Evolutionary conservation across 352 stramenopile species (phyloP).

Genomic region (Peronospora belbahrii): DNA sequence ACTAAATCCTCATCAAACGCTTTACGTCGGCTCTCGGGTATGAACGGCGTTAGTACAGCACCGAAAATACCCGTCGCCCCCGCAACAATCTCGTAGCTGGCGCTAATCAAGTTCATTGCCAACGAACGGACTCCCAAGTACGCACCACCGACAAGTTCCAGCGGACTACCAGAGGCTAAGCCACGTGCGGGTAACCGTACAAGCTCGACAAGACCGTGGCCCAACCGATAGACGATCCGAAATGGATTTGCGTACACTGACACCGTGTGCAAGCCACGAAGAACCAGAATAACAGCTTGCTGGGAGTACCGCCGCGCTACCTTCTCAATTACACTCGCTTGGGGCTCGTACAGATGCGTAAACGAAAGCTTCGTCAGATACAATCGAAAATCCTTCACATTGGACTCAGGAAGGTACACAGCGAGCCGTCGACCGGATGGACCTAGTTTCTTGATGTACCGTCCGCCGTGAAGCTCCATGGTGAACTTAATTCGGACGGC

Average conservation of each 20-base stretch:
- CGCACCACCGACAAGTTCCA: conserved; percentile 75
- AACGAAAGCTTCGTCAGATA: conserved; percentile 81
- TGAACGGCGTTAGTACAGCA: conserved; percentile 58
- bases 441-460: conserved; percentile 78
- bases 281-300: conserved; percentile 77
- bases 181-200: conserved; percentile 70
- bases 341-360: conserved; percentile 75
- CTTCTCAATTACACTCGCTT: conserved; percentile 66
- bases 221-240: conserved; percentile 79
- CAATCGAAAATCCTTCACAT: conserved; percentile 83
- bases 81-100: conserved; percentile 83
- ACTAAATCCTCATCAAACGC: conserved; percentile 80
- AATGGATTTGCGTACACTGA: conserved; percentile 86
- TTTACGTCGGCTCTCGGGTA: conserved; percentile 65
- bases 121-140: conserved; percentile 81
- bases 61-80: conserved; percentile 67
- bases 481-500: conserved; percentile 80
- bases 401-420: conserved; percentile 83
- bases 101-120: conserved; percentile 86
- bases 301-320: conserved; percentile 77
- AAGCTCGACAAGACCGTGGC: conserved; percentile 75
- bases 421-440: conserved; percentile 62
- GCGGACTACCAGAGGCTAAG: conserved; percentile 68
- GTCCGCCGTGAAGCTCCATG: conserved; percentile 79
- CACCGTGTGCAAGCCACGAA: conserved; percentile 78